Conservation (phyloP, 78 protist genomes). For the Pirum gemmata region DNA sequence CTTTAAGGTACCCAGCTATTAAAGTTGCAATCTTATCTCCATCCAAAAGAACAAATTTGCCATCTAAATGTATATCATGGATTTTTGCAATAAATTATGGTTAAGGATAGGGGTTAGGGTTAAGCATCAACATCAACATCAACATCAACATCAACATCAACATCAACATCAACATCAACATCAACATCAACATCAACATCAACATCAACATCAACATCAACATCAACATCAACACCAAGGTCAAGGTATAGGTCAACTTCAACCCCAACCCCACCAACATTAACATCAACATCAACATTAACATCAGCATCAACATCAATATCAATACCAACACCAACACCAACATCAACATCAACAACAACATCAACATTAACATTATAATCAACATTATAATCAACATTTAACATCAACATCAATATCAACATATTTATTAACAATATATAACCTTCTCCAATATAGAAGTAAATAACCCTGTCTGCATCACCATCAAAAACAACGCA, state of each 20-base stretch:
- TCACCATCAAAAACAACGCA: slow-evolving; percentile 70
- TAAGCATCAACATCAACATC: background rate
- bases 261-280: too few relatives aligned
- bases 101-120: background rate
- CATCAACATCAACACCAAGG: background rate
- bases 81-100: background rate
- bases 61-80: too few relatives aligned
- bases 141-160: background rate
- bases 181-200: slow-evolving; percentile 48
- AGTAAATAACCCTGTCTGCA: slow-evolving; percentile 70
- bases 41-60: slow-evolving; percentile 56
- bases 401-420: too few relatives aligned
- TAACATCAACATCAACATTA: too few relatives aligned
- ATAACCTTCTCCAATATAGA: slow-evolving; percentile 12
- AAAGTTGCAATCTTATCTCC: slow-evolving; percentile 69
- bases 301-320: too few relatives aligned
- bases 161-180: slow-evolving; percentile 62
- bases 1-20: background rate
- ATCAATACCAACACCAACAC: too few relatives aligned
- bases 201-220: background rate
- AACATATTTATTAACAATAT: background rate
- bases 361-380: too few relatives aligned
- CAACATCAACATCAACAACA: too few relatives aligned
- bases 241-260: background rate
- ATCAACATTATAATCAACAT: background rate